Evolutionary conservation across 768 basidiomycete genomes (phyloP).

Genomic region (Naganishia vaughanmartiniae): DNA sequence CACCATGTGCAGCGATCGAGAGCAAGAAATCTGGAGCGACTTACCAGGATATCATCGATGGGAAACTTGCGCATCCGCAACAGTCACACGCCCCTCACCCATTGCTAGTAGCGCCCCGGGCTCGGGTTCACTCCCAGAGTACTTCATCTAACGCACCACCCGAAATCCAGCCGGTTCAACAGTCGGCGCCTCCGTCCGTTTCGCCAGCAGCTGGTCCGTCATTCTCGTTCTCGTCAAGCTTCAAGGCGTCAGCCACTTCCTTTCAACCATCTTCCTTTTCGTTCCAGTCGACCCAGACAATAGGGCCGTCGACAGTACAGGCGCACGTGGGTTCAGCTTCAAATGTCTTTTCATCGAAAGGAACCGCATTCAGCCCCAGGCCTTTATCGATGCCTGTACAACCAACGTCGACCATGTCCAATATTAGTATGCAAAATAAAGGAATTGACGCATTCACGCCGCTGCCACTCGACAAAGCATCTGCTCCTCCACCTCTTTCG

Average conservation of each 20-base stretch:
- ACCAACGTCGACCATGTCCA: background rate
- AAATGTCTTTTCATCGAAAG: background rate
- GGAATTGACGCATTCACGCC: background rate
- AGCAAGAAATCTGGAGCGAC: conserved; percentile 10
- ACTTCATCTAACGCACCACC: background rate
- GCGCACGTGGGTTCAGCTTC: background rate
- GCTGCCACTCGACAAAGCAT: background rate
- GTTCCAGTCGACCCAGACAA: background rate
- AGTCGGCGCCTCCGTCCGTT: background rate
- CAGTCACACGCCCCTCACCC: background rate
- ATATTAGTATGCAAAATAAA: background rate
- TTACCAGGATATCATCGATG: conserved; percentile 33
- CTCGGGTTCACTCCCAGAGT: background rate
- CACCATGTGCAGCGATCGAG: conserved; percentile 13
- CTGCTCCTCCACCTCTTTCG: background rate
- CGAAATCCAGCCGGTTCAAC: too few relatives aligned
- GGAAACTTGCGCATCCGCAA: background rate
- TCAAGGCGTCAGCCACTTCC: background rate
- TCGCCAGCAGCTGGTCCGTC: background rate
- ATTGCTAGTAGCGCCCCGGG: background rate
- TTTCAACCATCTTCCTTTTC: background rate
- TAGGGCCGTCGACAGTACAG: background rate
- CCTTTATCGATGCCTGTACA: background rate
- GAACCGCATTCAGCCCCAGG: background rate
- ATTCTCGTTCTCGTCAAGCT: background rate